These are phyloP conservation scores for Musa beccarii DNA, from an alignment of 176 grass and related monocot species.

Conservation along the genomic window DNA sequence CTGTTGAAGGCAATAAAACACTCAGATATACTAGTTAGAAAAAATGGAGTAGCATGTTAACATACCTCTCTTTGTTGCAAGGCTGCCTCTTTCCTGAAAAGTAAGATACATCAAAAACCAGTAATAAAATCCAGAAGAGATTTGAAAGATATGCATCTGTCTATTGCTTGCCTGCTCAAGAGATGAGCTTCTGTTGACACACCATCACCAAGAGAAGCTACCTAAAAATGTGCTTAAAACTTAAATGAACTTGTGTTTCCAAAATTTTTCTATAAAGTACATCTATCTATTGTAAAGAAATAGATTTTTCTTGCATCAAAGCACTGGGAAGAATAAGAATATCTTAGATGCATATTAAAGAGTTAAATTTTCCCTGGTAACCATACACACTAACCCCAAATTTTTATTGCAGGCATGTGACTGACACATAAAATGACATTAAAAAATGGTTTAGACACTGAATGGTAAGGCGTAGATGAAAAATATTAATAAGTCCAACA, in stretches of 20 bases:
- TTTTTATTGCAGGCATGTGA: too few species aligned
- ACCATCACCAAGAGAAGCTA: slow-evolving; percentile 35
- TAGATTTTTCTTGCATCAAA: not conserved
- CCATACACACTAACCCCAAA: not conserved
- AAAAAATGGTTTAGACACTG: too few species aligned
- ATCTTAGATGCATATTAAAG: not conserved
- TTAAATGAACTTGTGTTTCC: not conserved
- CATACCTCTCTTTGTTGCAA: slow-evolving; percentile 62
- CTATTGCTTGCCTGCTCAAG: slow-evolving; percentile 39
- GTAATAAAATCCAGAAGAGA: slow-evolving; percentile 13
- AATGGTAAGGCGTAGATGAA: too few species aligned
- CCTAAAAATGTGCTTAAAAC: slow-evolving; percentile 32
- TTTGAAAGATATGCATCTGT: slow-evolving; percentile 14
- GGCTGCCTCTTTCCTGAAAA: slow-evolving; percentile 57
- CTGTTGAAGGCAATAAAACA: not conserved
- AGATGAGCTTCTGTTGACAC: slow-evolving; percentile 36
- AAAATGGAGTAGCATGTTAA: not conserved
- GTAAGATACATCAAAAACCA: slow-evolving; percentile 31
- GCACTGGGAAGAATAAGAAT: not conserved
- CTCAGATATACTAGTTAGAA: not conserved
- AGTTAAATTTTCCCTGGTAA: not conserved
- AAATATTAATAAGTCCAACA: too few species aligned
- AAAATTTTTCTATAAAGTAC: not conserved
- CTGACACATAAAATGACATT: too few species aligned
- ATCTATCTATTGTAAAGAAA: not conserved